Percentiles rank a stretch among this genome's conserved stretches.
These are phyloP conservation scores for Filobasidium wieringae DNA, from an alignment of 768 basidiomycete genomes.

Conservation along the genomic window DNA sequence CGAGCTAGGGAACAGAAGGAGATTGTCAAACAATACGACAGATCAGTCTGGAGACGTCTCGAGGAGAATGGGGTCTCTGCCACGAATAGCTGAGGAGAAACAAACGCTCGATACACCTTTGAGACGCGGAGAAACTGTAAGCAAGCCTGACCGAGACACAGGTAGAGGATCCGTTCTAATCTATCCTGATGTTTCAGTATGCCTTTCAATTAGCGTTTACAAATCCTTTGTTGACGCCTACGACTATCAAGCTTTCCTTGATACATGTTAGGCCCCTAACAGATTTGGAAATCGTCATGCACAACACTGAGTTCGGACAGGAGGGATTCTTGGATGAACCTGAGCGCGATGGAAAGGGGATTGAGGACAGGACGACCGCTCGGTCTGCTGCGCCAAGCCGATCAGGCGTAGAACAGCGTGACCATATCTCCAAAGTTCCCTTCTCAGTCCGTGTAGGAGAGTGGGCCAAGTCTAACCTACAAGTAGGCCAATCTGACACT, in stretches of 20 bases:
- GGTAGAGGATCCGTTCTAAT: background rate
- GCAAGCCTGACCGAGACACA: background rate
- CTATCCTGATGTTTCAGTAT: slow-evolving; percentile 41
- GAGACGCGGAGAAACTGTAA: slow-evolving; percentile 8
- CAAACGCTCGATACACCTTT: slow-evolving; percentile 21
- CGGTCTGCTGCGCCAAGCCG: slow-evolving; percentile 26
- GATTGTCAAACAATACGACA: no score
- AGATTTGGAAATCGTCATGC: slow-evolving; percentile 49
- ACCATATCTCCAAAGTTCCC: slow-evolving; percentile 76
- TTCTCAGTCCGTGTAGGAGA: slow-evolving; percentile 78
- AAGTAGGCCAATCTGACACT: background rate
- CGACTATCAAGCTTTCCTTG: slow-evolving; percentile 71
- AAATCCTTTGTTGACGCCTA: slow-evolving; percentile 92
- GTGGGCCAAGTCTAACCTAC: slow-evolving; percentile 43
- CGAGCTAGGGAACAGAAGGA: slow-evolving; percentile 42
- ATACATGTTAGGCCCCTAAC: slow-evolving; percentile 39
- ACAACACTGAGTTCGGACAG: slow-evolving; percentile 64
- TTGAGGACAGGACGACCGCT: slow-evolving; percentile 42
- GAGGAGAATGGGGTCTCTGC: background rate
- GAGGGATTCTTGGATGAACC: slow-evolving; percentile 90
- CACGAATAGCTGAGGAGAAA: slow-evolving; percentile 20
- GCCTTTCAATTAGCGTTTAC: slow-evolving; percentile 80
- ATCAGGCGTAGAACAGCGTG: slow-evolving; percentile 75
- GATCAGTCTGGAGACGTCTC: background rate
- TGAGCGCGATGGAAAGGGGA: slow-evolving; percentile 92